These are phyloP conservation scores for Verticillium longisporum DNA, from an alignment of 2,329 filamentous ascomycete genomes.

Conservation along the genomic window DNA sequence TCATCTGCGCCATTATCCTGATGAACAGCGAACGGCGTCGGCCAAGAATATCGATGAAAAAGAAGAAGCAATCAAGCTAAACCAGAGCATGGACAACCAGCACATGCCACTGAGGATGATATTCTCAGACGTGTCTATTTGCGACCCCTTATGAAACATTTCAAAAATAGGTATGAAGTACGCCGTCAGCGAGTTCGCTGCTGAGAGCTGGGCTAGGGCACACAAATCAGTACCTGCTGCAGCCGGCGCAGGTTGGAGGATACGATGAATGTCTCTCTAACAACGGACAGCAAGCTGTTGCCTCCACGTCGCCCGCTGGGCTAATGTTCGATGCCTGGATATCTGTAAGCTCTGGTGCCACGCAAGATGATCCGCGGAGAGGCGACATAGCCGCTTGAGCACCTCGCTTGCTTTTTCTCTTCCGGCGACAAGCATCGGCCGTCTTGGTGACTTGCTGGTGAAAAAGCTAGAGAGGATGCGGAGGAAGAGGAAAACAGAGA, in stretches of 20 bases:
- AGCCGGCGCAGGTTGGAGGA: conserved; percentile 30
- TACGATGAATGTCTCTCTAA: conserved; percentile 28
- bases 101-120: conserved; percentile 36
- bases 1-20: conserved; percentile 26
- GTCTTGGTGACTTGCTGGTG: conserved; percentile 28
- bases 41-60: conserved; percentile 36
- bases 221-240: conserved; percentile 29
- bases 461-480: conserved; percentile 20
- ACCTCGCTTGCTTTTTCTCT: conserved; percentile 15
- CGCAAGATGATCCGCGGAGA: conserved; percentile 16
- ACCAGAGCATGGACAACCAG: conserved; percentile 33
- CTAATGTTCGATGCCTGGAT: conserved; percentile 20
- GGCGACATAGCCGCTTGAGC: conserved; percentile 15
- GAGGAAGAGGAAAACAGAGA: conserved; percentile 13
- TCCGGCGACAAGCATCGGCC: conserved; percentile 23
- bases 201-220: conserved; percentile 33
- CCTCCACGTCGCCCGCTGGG: conserved; percentile 8
- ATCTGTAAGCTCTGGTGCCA: conserved; percentile 18
- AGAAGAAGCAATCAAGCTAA: conserved; percentile 32
- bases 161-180: conserved; percentile 35
- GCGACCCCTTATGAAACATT: conserved; percentile 21
- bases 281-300: conserved; percentile 13
- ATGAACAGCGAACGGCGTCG: conserved; percentile 28
- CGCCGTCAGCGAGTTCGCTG: conserved; percentile 34
- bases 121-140: conserved; percentile 18